A percentile compares a stretch with the other conserved stretches of the same genome.
Evolutionary conservation across 176 grass and related monocot species (phyloP).

Genomic region (Panicum miliaceum): DNA sequence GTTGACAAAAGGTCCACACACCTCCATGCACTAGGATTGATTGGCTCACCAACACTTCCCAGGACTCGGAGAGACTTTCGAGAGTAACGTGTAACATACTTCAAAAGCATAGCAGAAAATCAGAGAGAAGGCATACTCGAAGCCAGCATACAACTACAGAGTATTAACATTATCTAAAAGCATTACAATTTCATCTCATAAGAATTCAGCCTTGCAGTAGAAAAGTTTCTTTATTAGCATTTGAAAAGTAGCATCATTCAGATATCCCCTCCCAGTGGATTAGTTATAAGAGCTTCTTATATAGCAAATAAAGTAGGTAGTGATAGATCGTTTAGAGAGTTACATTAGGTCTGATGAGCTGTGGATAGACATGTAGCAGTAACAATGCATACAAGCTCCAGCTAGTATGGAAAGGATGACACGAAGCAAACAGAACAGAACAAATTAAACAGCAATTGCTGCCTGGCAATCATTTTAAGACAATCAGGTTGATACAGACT

Average conservation of each 20-base stretch:
- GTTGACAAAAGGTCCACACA: conserved; percentile 36
- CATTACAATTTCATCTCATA: neutral
- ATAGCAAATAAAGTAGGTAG: conserved; percentile 3
- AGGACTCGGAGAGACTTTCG: conserved; percentile 93
- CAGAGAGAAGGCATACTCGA: conserved; percentile 25
- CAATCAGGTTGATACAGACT: conserved; percentile 5
- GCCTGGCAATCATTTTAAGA: conserved; percentile 13
- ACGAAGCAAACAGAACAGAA: neutral
- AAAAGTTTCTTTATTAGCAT: conserved; percentile 17
- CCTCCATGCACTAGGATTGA: conserved; percentile 99
- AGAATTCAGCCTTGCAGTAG: neutral
- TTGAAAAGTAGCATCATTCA: conserved; percentile 13
- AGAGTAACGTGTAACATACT: conserved; percentile 82
- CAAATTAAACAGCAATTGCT: conserved; percentile 1
- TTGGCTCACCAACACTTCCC: conserved; percentile 94
- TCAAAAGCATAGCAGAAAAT: conserved; percentile 51
- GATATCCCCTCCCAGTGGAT: neutral
- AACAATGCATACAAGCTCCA: neutral
- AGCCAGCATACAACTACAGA: neutral
- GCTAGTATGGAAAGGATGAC: neutral
- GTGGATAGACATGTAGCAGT: conserved; percentile 3
- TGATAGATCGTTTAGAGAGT: conserved; percentile 2
- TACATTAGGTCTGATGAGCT: conserved; percentile 22
- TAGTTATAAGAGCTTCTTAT: conserved; percentile 15
- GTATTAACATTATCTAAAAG: conserved; percentile 27